Conservation (phyloP, 2,329 filamentous ascomycete species). For the Aspergillus transmontanensis region DNA sequence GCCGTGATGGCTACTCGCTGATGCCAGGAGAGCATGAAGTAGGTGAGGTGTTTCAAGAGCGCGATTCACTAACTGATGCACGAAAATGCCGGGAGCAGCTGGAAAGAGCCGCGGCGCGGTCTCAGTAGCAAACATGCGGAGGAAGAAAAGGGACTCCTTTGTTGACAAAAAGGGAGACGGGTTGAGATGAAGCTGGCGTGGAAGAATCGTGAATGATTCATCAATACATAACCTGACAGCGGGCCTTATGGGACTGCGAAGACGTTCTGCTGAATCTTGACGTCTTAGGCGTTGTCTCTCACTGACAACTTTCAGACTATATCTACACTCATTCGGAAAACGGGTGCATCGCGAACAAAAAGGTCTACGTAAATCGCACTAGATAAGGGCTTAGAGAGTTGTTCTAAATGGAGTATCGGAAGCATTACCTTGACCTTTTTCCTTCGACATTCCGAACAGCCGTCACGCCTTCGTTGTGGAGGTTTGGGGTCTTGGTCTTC, state of each 20-base stretch:
- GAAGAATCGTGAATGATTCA: not conserved
- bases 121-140: conserved; percentile 29
- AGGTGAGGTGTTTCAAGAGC: conserved; percentile 30
- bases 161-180: conserved; percentile 23
- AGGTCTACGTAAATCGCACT: conserved; percentile 31
- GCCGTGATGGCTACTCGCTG: conserved; percentile 31
- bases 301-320: conserved; percentile 26
- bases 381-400: not conserved
- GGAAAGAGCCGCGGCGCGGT: conserved; percentile 32
- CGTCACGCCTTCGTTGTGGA: conserved; percentile 31
- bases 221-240: not conserved
- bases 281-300: conserved; percentile 3
- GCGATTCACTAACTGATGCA: conserved; percentile 26
- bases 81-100: conserved; percentile 26
- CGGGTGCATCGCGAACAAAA: conserved; percentile 29
- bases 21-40: conserved; percentile 31
- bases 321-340: conserved; percentile 28
- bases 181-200: conserved; percentile 19
- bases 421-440: conserved; percentile 32
- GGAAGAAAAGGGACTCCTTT: conserved; percentile 27
- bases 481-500: no score
- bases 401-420: no score
- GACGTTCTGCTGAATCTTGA: conserved; percentile 5
- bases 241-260: not conserved
- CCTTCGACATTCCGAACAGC: conserved; percentile 32